Evolutionary conservation across 2,329 filamentous ascomycete species (phyloP).

Genomic region (Colletotrichum gigasporum): DNA sequence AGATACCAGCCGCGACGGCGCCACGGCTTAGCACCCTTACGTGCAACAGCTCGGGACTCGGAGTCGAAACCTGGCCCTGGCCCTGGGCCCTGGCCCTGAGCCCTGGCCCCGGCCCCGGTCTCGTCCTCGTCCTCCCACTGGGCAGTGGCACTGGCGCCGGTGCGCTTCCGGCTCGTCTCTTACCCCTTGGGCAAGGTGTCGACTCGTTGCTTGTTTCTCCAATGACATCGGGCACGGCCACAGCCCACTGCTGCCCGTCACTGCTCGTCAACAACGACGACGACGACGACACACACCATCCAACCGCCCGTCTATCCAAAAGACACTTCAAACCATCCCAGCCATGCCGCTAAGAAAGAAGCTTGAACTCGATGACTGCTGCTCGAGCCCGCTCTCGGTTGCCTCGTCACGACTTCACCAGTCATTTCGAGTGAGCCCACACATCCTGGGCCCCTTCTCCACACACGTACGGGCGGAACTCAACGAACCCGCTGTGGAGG

Average conservation of each 20-base stretch:
- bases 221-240: constrained; percentile 16
- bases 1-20: constrained; percentile 4
- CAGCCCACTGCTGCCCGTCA: constrained; percentile 8
- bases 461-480: constrained; percentile 16
- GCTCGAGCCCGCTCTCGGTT: not conserved
- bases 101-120: not conserved
- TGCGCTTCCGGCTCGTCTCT: not conserved
- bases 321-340: not conserved
- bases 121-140: not conserved
- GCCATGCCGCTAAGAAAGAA: constrained; percentile 26
- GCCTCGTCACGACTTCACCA: not conserved
- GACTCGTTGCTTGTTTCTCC: constrained; percentile 17
- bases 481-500: constrained; percentile 29
- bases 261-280: not conserved
- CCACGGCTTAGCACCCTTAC: constrained; percentile 25
- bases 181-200: constrained; percentile 4
- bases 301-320: not conserved
- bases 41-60: constrained; percentile 21
- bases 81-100: not conserved
- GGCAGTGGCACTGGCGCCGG: not conserved
- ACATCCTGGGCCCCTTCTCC: constrained; percentile 17
- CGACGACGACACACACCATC: constrained; percentile 2
- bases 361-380: constrained; percentile 16
- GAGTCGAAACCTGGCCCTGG: constrained; percentile 19
- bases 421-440: not conserved